Percentiles rank a stretch among this genome's conserved stretches.
Conservation (phyloP, 129 eudicot genomes). For the Mikania micrantha region DNA sequence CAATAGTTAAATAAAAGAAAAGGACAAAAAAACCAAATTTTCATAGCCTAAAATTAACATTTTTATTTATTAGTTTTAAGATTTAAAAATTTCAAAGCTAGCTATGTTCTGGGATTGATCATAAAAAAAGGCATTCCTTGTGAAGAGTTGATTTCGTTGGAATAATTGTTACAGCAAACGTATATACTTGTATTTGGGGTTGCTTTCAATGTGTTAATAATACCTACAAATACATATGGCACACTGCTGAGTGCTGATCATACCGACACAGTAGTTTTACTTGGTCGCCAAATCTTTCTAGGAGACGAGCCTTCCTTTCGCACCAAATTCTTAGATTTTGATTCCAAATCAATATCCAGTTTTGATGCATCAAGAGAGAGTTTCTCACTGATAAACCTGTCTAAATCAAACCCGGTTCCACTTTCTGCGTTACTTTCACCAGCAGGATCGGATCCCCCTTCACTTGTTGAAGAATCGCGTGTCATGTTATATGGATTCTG, state of each 20-base stretch:
- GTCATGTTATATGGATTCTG: constrained; percentile 36
- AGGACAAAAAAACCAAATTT: no score
- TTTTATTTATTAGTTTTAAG: no score
- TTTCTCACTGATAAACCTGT: constrained; percentile 48
- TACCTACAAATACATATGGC: no score
- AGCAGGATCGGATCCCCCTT: constrained; percentile 16
- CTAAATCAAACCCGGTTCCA: constrained; percentile 61
- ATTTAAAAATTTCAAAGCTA: no score
- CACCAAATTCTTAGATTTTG: constrained; percentile 20
- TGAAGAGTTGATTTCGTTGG: no score
- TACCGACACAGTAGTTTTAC: constrained; percentile 9
- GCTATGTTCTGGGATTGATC: no score
- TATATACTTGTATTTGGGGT: background rate
- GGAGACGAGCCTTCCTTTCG: constrained; percentile 11
- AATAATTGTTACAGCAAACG: no score
- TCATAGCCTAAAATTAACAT: no score
- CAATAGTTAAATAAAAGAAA: no score
- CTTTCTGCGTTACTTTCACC: constrained; percentile 13
- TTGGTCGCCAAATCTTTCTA: constrained; percentile 38
- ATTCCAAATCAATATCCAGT: constrained; percentile 47
- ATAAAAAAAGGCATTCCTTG: no score
- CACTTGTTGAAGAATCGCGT: constrained; percentile 27
- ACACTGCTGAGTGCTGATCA: background rate
- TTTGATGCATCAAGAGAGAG: constrained; percentile 60
- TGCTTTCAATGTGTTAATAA: constrained; percentile 6